Evolutionary conservation across 495 filamentous ascomycete genomes (phyloP), one percentile per base, ranked within the genome.

Genomic region (Lichenothelia convexa): DNA sequence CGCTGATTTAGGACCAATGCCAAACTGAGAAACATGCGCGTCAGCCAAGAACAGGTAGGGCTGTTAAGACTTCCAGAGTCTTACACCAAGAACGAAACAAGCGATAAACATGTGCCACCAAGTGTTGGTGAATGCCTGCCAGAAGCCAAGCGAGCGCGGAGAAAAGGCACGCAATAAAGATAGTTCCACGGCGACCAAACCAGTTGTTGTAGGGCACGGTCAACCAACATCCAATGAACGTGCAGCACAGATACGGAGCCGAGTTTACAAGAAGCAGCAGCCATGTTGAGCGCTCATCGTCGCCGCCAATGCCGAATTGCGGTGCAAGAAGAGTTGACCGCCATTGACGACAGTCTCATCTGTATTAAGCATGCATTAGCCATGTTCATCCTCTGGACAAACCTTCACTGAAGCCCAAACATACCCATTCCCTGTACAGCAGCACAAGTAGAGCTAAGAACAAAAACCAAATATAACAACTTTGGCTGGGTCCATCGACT

Each of bases 331-430:
- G 2, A 71, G 59, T 42, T 82, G 76, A 3, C 78, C 80, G 30
- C 78, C 80, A 42, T 83, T 85, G 46, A 80, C 76, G 40, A 80
- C 78, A 0, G 79, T 82, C 50, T 87, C 77, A 43, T 82, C 74
- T 75, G 71, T 70, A 4, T 68, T 69, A 47, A n/a, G n/a, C n/a
- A n/a, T n/a, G n/a, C n/a, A n/a, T n/a, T n/a, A n/a, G n/a, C n/a
- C n/a, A n/a, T n/a, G n/a, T n/a, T n/a, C n/a, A n/a, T n/a, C n/a
- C n/a, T n/a, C n/a, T n/a, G n/a, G n/a, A n/a, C n/a, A n/a, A n/a
- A n/a, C n/a, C n/a, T n/a, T n/a, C n/a, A n/a, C n/a, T n/a, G n/a
- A 12, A 30, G 9, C 16, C 21, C 6, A 6, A 1, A 31, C 15
- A 15, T 46, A 74, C 70, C 73, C 72, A 79, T 77, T 52, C 73